These are phyloP conservation scores for Botrytis sinoallii DNA, from an alignment of 2,329 filamentous ascomycete genomes.

Conservation along the genomic window DNA sequence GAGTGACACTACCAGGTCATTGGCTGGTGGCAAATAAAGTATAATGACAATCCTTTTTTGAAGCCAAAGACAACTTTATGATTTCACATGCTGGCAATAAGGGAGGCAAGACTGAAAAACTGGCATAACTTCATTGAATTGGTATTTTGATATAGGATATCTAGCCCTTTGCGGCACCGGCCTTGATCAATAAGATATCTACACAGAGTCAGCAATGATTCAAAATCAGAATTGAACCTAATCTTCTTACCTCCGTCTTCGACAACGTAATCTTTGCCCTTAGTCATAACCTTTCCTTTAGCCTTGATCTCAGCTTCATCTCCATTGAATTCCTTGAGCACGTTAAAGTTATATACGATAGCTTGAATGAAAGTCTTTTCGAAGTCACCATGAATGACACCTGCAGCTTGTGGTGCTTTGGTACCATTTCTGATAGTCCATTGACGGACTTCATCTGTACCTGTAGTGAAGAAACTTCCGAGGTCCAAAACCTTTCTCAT, in stretches of 20 bases:
- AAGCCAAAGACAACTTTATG: neutral
- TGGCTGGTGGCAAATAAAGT: neutral
- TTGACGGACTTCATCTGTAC: conserved; percentile 92
- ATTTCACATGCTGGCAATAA: neutral
- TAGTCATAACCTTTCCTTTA: conserved; percentile 95
- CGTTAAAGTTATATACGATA: conserved; percentile 85
- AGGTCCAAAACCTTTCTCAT: conserved; percentile 93
- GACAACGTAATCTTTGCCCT: conserved; percentile 95
- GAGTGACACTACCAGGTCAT: neutral
- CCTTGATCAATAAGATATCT: conserved; percentile 36
- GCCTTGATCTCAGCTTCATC: conserved; percentile 87
- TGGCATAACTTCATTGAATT: conserved; percentile 12
- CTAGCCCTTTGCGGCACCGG: conserved; percentile 37
- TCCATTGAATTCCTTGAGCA: conserved; percentile 73
- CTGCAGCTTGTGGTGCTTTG: conserved; percentile 95
- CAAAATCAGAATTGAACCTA: conserved; percentile 39
- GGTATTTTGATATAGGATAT: conserved; percentile 22
- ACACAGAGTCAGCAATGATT: neutral
- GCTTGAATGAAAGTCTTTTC: conserved; percentile 99
- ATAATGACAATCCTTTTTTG: neutral
- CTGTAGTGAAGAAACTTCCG: conserved; percentile 95
- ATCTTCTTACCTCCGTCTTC: conserved; percentile 63
- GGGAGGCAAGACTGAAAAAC: neutral
- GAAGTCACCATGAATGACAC: conserved; percentile 97
- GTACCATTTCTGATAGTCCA: conserved; percentile 96